phyloP scores from a whole-genome alignment of 805 yeast genomes.

The Yamadazyma insecticola region DNA sequence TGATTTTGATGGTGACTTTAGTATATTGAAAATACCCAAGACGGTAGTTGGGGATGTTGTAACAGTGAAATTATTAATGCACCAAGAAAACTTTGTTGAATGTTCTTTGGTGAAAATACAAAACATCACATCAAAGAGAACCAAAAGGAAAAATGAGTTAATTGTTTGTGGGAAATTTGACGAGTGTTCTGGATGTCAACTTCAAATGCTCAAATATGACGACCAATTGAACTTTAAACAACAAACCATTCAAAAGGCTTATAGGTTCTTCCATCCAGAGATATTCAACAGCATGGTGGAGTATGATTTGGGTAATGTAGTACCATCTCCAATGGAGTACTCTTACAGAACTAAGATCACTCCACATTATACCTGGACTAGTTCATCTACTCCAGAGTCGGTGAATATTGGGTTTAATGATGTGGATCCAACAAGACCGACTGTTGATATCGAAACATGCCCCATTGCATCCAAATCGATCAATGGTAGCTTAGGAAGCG shows the following conservation, averaged over 20 bases:
- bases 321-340: slow-evolving; percentile 34
- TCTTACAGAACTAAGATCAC: slow-evolving; percentile 38
- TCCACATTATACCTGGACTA: slow-evolving; percentile 28
- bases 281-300: slow-evolving; percentile 6
- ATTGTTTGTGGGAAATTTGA: slow-evolving; percentile 32
- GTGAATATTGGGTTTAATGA: slow-evolving; percentile 29
- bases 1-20: slow-evolving; percentile 7
- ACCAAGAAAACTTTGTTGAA: slow-evolving; percentile 28
- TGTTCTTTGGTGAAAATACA: slow-evolving; percentile 18
- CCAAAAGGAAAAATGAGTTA: slow-evolving; percentile 20
- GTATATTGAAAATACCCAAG: slow-evolving; percentile 33
- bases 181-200: slow-evolving; percentile 38
- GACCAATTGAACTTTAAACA: slow-evolving; percentile 33
- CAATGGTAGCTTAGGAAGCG: slow-evolving; percentile 18
- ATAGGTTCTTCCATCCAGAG: slow-evolving; percentile 27
- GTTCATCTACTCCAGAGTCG: slow-evolving; percentile 1
- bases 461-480: slow-evolving; percentile 30
- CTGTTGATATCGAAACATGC: slow-evolving; percentile 33
- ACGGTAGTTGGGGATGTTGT: slow-evolving; percentile 36
- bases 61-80: slow-evolving; percentile 22
- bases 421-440: slow-evolving; percentile 15
- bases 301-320: slow-evolving; percentile 20
- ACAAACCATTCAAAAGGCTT: slow-evolving; percentile 29
- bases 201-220: slow-evolving; percentile 36
- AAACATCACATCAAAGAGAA: slow-evolving; percentile 6